A percentile compares a stretch with the other conserved stretches of the same genome.
Evolutionary conservation across 257 asterid species (phyloP).

Genomic region (Solanum rostratum): DNA sequence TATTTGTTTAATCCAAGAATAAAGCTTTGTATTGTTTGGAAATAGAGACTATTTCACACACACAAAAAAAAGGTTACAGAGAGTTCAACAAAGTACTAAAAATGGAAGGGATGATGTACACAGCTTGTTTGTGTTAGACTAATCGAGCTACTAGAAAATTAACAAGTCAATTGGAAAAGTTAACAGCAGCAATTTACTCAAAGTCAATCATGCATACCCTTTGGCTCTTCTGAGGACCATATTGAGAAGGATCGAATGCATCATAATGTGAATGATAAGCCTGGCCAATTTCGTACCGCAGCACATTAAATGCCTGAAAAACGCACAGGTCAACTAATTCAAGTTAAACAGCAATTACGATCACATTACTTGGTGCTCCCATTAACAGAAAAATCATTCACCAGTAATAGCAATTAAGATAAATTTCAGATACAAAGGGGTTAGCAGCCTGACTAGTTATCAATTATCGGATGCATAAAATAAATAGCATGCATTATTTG

Average conservation of each 20-base stretch:
- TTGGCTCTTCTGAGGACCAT: slow-evolving; percentile 93
- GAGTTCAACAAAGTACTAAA: not conserved
- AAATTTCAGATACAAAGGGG: not conserved
- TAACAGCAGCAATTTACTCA: not conserved
- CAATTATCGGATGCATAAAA: not conserved
- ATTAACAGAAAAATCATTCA: not conserved
- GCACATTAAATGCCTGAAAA: slow-evolving; percentile 80
- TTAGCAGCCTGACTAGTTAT: not conserved
- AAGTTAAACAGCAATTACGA: not conserved
- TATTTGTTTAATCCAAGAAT: not conserved
- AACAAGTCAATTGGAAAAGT: not conserved
- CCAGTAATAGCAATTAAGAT: not conserved
- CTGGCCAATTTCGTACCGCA: slow-evolving; percentile 88
- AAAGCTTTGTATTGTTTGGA: not conserved
- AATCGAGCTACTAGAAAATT: not conserved
- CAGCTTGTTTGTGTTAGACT: not conserved
- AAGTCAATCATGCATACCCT: slow-evolving; percentile 38
- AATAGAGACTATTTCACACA: not conserved
- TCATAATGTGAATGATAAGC: slow-evolving; percentile 82
- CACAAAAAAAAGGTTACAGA: not conserved
- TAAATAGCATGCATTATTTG: not conserved
- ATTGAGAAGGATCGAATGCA: slow-evolving; percentile 84
- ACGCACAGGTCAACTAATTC: slow-evolving; percentile 6
- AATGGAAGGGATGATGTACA: not conserved
- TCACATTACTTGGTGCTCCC: not conserved